These are phyloP conservation scores for Metschnikowia henanensis DNA, from an alignment of 805 yeast species.

Conservation along the genomic window DNA sequence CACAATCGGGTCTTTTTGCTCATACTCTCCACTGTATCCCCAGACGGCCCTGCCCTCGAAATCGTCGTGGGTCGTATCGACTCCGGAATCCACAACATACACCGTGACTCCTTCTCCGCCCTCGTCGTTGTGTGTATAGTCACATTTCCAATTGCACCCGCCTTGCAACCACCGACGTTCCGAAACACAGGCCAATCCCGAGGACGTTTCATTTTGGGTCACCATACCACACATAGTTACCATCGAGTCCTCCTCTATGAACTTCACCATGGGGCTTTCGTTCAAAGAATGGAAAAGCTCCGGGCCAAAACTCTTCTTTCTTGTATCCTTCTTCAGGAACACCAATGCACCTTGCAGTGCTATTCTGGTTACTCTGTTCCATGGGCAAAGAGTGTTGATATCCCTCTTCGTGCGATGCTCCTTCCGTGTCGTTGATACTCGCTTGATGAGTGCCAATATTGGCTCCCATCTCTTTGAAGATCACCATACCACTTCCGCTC, in stretches of 20 bases:
- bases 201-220: conserved; percentile 81
- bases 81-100: conserved; percentile 88
- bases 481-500: too few species aligned
- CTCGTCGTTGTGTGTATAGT: conserved; percentile 62
- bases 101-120: conserved; percentile 86
- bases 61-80: conserved; percentile 66
- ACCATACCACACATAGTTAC: conserved; percentile 42
- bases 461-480: too few species aligned
- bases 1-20: conserved; percentile 80
- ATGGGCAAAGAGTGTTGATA: too few species aligned
- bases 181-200: conserved; percentile 91
- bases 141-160: background rate
- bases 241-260: conserved; percentile 24
- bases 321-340: too few species aligned
- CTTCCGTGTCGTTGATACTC: too few species aligned
- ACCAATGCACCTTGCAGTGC: too few species aligned
- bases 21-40: conserved; percentile 76
- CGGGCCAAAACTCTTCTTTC: too few species aligned
- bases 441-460: too few species aligned
- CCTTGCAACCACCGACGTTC: conserved; percentile 50
- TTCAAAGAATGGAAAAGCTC: too few species aligned
- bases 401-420: too few species aligned
- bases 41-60: conserved; percentile 82
- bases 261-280: conserved; percentile 9
- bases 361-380: too few species aligned